A percentile compares a stretch with the other conserved stretches of the same genome.
Evolutionary conservation across 1,284 basidiomycete genomes (phyloP).

Genomic region (Neolentinus lepideus): DNA sequence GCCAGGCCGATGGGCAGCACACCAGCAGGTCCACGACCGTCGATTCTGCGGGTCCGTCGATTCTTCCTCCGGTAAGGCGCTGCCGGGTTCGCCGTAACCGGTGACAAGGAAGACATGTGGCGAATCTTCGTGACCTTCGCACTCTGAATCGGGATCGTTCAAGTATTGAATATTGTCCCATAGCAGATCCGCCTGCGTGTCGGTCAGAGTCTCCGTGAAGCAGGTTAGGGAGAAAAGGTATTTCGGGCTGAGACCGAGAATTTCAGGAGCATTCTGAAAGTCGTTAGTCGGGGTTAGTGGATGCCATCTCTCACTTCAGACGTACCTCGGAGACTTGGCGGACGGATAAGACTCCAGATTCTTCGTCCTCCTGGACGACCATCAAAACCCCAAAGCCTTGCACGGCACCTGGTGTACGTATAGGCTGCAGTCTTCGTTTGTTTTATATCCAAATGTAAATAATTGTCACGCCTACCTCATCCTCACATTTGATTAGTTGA

Average conservation of each 20-base stretch:
- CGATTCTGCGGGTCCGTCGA: conserved; percentile 23
- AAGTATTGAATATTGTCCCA: conserved; percentile 78
- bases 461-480: conserved; percentile 48
- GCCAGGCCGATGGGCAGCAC: conserved; percentile 65
- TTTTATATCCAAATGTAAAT: background rate
- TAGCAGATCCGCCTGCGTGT: conserved; percentile 64
- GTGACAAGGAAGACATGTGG: conserved; percentile 69
- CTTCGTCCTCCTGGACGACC: conserved; percentile 62
- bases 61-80: conserved; percentile 25
- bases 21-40: conserved; percentile 80
- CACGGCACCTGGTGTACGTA: conserved; percentile 78
- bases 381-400: conserved; percentile 85
- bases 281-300: background rate
- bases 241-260: conserved; percentile 71
- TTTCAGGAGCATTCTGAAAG: conserved; percentile 51
- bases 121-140: conserved; percentile 33
- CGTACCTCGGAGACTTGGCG: conserved; percentile 80
- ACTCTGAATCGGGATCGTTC: conserved; percentile 34
- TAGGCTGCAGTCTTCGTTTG: conserved; percentile 42
- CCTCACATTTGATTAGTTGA: conserved; percentile 65
- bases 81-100: conserved; percentile 65
- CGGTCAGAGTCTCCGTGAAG: conserved; percentile 69
- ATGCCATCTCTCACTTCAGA: background rate
- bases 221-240: conserved; percentile 76
- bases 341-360: conserved; percentile 54